Conservation (phyloP, 306 rosid genomes). For the Mimosa pudica region DNA sequence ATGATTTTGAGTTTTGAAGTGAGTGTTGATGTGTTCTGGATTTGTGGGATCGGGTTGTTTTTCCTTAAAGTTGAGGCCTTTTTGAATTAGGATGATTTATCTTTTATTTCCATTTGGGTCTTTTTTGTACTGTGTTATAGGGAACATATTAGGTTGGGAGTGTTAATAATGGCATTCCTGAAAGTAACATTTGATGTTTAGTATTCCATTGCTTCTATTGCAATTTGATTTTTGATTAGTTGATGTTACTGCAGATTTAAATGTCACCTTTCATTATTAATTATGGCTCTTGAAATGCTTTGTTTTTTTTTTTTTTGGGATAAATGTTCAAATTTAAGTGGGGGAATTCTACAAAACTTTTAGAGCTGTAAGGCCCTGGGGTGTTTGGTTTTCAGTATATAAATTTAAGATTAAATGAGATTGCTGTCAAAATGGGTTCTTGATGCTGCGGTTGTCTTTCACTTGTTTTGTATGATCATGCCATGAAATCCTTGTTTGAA, state of each 20-base stretch:
- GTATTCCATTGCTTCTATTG: neutral
- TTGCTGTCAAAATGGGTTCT: neutral
- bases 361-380: neutral
- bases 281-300: neutral
- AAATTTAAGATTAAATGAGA: neutral
- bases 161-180: neutral
- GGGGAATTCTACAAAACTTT: neutral
- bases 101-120: neutral
- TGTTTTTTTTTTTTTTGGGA: neutral
- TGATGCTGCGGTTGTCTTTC: neutral
- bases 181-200: neutral
- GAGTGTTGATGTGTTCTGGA: neutral
- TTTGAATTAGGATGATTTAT: neutral
- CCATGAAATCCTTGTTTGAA: neutral
- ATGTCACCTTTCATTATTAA: neutral
- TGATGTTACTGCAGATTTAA: neutral
- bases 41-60: neutral
- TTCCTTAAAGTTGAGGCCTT: neutral
- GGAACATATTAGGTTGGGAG: neutral
- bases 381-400: neutral
- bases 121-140: neutral
- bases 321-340: neutral
- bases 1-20: neutral
- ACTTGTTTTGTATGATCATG: neutral
- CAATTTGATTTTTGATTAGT: neutral